Conservation (phyloP, 139 green algal genomes). For the Tetradesmus lagerheimii region DNA sequence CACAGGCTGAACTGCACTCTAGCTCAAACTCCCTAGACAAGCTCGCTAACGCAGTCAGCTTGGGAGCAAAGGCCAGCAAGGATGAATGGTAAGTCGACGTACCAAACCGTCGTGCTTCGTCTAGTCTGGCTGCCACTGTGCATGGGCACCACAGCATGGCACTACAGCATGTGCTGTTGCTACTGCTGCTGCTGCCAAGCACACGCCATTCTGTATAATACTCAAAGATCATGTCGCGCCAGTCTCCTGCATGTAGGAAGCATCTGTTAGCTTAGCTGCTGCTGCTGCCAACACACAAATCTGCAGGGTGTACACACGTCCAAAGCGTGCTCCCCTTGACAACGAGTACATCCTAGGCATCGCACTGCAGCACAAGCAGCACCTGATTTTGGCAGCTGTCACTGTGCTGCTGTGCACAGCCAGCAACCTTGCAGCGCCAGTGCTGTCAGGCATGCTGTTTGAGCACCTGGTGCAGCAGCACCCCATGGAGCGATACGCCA, state of each 20-base stretch:
- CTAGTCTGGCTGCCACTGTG: neutral
- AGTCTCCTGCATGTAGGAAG: neutral
- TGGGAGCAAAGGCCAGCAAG: neutral
- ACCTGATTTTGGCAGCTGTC: conserved; percentile 63
- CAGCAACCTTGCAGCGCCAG: conserved; percentile 86
- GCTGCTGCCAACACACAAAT: neutral
- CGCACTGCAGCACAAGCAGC: conserved; percentile 67
- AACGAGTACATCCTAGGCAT: conserved; percentile 76
- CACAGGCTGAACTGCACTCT: neutral
- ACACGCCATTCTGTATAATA: neutral
- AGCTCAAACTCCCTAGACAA: conserved; percentile 13
- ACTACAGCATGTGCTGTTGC: neutral
- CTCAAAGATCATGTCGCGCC: neutral
- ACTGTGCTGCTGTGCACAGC: conserved; percentile 78
- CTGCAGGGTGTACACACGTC: conserved; percentile 23
- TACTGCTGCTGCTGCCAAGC: neutral
- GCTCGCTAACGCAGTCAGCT: conserved; percentile 13
- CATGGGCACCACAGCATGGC: neutral
- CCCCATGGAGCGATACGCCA: conserved; percentile 66
- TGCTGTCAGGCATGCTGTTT: conserved; percentile 87
- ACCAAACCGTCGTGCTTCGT: neutral
- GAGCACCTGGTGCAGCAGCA: conserved; percentile 81
- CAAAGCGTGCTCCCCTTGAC: conserved; percentile 64
- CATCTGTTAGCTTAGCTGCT: too few relatives aligned
- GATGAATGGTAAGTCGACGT: neutral